Base-by-base conservation (phyloP, 2,329 filamentous ascomycete species). In the Colletotrichum magnum region DNA sequence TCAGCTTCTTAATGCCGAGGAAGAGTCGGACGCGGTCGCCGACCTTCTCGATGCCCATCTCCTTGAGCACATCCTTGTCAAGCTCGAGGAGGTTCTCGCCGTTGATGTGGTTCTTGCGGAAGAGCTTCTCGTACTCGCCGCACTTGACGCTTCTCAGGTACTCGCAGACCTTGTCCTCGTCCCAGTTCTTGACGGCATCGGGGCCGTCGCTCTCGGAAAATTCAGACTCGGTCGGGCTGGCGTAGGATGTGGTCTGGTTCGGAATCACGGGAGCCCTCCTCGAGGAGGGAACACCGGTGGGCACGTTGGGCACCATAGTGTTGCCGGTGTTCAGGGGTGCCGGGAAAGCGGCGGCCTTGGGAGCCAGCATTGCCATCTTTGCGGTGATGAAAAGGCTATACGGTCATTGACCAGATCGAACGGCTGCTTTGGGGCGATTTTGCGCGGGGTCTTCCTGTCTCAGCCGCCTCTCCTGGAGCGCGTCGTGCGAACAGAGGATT, bases 31-130 rank as follows among this genome's bases (percentile, higher is more conserved):
- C 95, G 62, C 96, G 91, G 80, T 99, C 96, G 72, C 96, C 96
- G 73, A 99, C 93, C 82, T 98, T 99, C 74, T 97, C 97, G 74
- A 99, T 95, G 51, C 96, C 96, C 90, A 99, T 97, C 80, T 99
- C 96, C 81, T 97, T 97, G 72, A 99, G 87, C 48, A 97, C 94
- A 64, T 94, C 92, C 85, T 97, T 97, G 81, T 99, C 96, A 87
- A 98, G 95, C 82, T 99, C 96, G 74, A 99, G 87, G 52, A 99
- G 86, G 78, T 97, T 98, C 83, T 98, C 94, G 76, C 96, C 96
- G 78, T 96, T 99, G 84, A 99, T 98, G 80, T 98, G 94, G 80
- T 99, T 97, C 78, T 91, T 91, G 82, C 93, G 83, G 81, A 98
- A 98, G 28, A 97, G 82, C 76, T 93, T 91, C 78, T 97, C 94